Evolutionary conservation across 164 flowering plant genomes (phyloP), one percentile per base, ranked within the genome.

Genomic region (Chloranthus sessilifolius): DNA sequence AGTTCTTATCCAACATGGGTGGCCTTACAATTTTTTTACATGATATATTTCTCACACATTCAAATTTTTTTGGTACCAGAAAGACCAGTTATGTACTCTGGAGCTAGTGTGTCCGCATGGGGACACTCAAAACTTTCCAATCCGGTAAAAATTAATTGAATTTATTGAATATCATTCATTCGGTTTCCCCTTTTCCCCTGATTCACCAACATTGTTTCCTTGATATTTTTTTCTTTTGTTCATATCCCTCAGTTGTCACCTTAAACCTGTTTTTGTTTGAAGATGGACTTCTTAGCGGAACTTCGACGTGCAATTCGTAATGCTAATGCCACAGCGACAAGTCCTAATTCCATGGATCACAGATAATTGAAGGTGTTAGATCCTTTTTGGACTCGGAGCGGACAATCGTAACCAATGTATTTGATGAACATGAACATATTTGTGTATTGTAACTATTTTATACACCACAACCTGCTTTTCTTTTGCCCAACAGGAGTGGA

Each of bases 61-160:
- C 16, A 12, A n/a, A n/a, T n/a, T 42, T 47, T 44, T 34, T 47
- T 63, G 52, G 8, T 16, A 35, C 15, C 77, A 85, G 95, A 82
- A 61, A 78, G 74, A 65, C 95, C 95, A 2, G 76, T 78, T 16
- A 44, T 82, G 77, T 82, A 78, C 53, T 47, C 81, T 0, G 79
- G 77, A 55, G 74, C 75, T 34, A 50, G 58, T 64, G 76, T 69
- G 47, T 55, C 86, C 36, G 74, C 79, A 7, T 75, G 85, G 85
- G 83, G 82, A 40, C 74, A 73, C 17, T 38, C 76, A 5, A 72
- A 64, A 61, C 79, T 77, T 72, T 82, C 81, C 54, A 87, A 74
- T 62, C 83, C 73, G 87, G 95, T 80, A 43, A 52, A 34, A 29
- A 31, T 17, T 31, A 15, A 3, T n/a, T n/a, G n/a, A n/a, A n/a